These are phyloP conservation scores for Xylaria intraflava DNA, from an alignment of 495 filamentous ascomycete species.

Conservation along the genomic window DNA sequence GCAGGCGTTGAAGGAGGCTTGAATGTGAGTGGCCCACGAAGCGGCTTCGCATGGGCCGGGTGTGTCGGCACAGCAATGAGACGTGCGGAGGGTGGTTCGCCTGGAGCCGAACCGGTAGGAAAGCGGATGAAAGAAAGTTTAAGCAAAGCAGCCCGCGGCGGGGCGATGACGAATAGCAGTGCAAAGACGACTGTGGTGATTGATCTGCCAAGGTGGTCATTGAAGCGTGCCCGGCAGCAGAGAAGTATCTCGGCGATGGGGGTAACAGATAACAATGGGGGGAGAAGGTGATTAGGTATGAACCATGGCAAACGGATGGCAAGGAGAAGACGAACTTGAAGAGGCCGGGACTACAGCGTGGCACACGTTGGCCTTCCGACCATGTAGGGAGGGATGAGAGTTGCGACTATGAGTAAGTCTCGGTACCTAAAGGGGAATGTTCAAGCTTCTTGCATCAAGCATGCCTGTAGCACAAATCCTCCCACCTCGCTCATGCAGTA, in stretches of 20 bases:
- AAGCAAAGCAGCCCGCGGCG: neutral
- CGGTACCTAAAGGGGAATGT: conserved; percentile 8
- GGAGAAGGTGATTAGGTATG: too few species aligned
- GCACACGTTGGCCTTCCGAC: neutral
- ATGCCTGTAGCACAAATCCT: conserved; percentile 1
- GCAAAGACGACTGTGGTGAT: conserved; percentile 1
- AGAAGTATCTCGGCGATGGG: neutral
- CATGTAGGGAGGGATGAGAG: neutral
- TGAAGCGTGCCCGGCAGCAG: neutral
- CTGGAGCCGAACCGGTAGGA: neutral
- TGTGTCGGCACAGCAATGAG: neutral
- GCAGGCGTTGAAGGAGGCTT: neutral
- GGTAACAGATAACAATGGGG: too few species aligned
- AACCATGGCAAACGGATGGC: neutral
- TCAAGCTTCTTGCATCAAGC: conserved; percentile 9
- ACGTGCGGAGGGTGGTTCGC: neutral
- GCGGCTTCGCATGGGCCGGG: neutral
- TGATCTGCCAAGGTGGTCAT: neutral
- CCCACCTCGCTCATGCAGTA: neutral
- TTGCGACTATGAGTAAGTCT: neutral
- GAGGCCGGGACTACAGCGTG: neutral
- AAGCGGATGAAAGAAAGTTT: neutral
- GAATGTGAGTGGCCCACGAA: neutral
- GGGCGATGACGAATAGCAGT: conserved; percentile 2
- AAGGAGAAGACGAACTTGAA: neutral